Evolutionary conservation across 2,329 filamentous ascomycete genomes (phyloP), one percentile per base, ranked within the genome.

Genomic region (Capronia americana): DNA sequence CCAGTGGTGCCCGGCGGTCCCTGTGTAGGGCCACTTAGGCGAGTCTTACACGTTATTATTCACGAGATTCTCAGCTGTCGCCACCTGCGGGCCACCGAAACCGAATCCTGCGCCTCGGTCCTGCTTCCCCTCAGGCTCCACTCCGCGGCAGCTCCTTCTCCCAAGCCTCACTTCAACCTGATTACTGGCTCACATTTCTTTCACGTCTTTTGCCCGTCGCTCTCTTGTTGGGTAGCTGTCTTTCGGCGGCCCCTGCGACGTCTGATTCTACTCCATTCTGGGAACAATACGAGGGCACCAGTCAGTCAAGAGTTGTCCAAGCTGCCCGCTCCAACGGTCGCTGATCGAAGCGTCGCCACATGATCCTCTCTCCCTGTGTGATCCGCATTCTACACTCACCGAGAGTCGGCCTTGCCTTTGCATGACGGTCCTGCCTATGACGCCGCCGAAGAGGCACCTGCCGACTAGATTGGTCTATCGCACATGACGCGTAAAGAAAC

Each of bases 391-490:
- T 23, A 17, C 20, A 8, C 41, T 32, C 44, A 14, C 20, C 20
- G 34, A 20, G 55, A 41, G 57, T 62, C 60, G 51, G 62, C 44
- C 28, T 58, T 58, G 51, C 51, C 56, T 63, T 50, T n/a, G 57
- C 34, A 51, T 54, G 4, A 48, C 50, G 34, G 32, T 50, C 51
- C 55, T 65, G 63, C 68, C 65, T 68, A 68, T 70, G 50, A 64
- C 61, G 65, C 57, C 30, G 55, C 65, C 32, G 24, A 20, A 41
- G 56, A 60, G 26, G 23, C 60, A 62, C 17, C 28, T 55, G 54
- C 58, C 59, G 58, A 54, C 44, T 44, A 65, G 44, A 70, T 70
- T 68, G 68, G 68, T 44, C 60, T 24, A 38, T 26, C 44, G 51
- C 68, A 66, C 60, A 62, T 63, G 60, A 66, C 63, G 48, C 48